Evolutionary conservation across 2,329 filamentous ascomycete species (phyloP).

Genomic region (Helotiales sp.): DNA sequence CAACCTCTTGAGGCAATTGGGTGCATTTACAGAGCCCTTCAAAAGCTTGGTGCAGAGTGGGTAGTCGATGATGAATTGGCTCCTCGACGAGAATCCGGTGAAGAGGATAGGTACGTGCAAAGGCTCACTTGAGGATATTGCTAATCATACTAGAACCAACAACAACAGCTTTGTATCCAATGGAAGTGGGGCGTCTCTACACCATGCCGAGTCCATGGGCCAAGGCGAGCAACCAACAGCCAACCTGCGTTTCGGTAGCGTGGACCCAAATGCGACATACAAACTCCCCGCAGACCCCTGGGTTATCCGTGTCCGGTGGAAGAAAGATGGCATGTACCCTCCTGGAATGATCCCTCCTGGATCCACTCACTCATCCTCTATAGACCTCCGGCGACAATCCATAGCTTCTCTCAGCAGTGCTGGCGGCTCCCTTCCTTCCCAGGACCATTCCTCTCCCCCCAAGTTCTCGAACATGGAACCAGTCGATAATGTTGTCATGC

Average conservation of each 20-base stretch:
- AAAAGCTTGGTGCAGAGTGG: constrained; percentile 89
- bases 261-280: constrained; percentile 68
- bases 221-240: constrained; percentile 38
- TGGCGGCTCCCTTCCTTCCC: constrained; percentile 39
- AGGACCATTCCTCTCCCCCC: constrained; percentile 33
- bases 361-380: constrained; percentile 53
- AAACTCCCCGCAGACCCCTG: constrained; percentile 91
- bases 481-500: constrained; percentile 71
- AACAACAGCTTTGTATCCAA: constrained; percentile 49
- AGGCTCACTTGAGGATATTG: constrained; percentile 9
- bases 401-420: constrained; percentile 43
- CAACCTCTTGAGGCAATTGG: constrained; percentile 92
- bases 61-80: constrained; percentile 66
- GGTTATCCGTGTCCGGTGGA: constrained; percentile 90
- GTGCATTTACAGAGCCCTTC: constrained; percentile 91
- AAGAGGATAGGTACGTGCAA: constrained; percentile 46
- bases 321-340: constrained; percentile 75
- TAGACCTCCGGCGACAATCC: constrained; percentile 50
- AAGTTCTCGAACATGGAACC: constrained; percentile 29
- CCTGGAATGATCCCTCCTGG: constrained; percentile 54
- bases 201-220: constrained; percentile 46
- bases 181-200: constrained; percentile 44
- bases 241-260: constrained; percentile 39
- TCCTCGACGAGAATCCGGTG: constrained; percentile 43
- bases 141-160: constrained; percentile 40